Evolutionary conservation across 129 eudicot genomes (phyloP).

Genomic region (Flaveria trinervia): DNA sequence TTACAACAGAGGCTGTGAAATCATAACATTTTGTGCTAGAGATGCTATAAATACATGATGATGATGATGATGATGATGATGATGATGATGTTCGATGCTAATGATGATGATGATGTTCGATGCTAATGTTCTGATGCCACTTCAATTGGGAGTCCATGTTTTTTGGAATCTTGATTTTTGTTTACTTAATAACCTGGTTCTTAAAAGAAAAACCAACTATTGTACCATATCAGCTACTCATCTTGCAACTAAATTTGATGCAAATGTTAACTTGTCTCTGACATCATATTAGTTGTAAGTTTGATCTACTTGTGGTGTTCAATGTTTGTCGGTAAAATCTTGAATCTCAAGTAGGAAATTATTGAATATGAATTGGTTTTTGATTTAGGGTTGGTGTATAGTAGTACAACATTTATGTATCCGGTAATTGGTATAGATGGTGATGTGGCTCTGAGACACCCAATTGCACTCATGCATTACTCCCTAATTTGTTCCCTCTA

Average conservation of each 20-base stretch:
- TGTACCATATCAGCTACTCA: not conserved
- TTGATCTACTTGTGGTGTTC: not conserved
- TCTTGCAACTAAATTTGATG: constrained; percentile 8
- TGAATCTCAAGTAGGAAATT: too few species aligned
- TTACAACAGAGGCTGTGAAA: constrained; percentile 75
- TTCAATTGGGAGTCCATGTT: constrained; percentile 18
- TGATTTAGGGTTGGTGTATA: too few species aligned
- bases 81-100: constrained; percentile 34
- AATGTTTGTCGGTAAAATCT: too few species aligned
- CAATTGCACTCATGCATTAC: too few species aligned
- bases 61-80: too few species aligned
- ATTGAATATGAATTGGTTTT: too few species aligned
- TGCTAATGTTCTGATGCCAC: constrained; percentile 21
- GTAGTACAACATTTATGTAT: too few species aligned
- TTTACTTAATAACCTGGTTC: not conserved
- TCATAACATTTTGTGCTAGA: constrained; percentile 76
- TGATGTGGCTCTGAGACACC: too few species aligned
- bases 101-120: constrained; percentile 31
- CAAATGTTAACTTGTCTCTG: not conserved
- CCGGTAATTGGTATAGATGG: too few species aligned
- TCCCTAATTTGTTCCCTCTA: too few species aligned
- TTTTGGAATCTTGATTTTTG: constrained; percentile 21
- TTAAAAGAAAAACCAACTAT: not conserved
- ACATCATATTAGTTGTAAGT: not conserved
- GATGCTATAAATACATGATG: constrained; percentile 38